Evolutionary conservation across 352 stramenopile genomes (phyloP), one percentile per base, ranked within the genome.

Genomic region (Pythium chondricola): DNA sequence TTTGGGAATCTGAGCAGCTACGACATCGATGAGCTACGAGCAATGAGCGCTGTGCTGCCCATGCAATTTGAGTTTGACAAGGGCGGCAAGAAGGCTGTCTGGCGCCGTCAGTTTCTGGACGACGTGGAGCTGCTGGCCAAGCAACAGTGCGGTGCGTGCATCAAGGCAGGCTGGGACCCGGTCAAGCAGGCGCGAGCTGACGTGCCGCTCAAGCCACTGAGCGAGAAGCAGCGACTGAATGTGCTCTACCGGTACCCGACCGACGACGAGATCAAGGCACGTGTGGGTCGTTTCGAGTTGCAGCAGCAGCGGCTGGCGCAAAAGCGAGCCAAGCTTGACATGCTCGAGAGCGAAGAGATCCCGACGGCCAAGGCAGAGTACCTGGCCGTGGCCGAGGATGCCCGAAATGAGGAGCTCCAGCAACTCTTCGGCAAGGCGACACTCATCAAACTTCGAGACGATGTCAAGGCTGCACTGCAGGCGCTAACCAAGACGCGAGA

Each of bases 321-420:
- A 13, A 85, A 84, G 43, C 66, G 61, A 24, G 48, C 62, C 3
- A 65, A 66, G 13, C 55, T 71, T 20, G 45, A 61, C 8, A 52
- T 58, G 17, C 58, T 92, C 2, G 64, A 78, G 1, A 53, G 67
- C 4, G 50, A 81, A 1, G 61, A 71, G 9, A 83, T 92, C 26
- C 80, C 77, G 1, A 65, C 77, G 21, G 80, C 77, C 11, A 92
- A 88, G 50, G 63, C 61, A 2, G 80, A 92, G 54, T 92, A 92
- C 53, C 46, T 85, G 2, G 80, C 80, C 17, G 67, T 88, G 22
- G 74, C 80, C 6, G 77, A 88, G 13, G 79, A 91, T 43, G 77
- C 68, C 11, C 74, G 79, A 0, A 86, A 67, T 6, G 76, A 91
- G 20, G 67, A 82, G 21, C 55, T 88, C 16, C 71, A 84, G 57